Evolutionary conservation across 2,329 filamentous ascomycete genomes (phyloP), one percentile per base, ranked within the genome.

Genomic region (Pseudocercospora pini-densiflorae): DNA sequence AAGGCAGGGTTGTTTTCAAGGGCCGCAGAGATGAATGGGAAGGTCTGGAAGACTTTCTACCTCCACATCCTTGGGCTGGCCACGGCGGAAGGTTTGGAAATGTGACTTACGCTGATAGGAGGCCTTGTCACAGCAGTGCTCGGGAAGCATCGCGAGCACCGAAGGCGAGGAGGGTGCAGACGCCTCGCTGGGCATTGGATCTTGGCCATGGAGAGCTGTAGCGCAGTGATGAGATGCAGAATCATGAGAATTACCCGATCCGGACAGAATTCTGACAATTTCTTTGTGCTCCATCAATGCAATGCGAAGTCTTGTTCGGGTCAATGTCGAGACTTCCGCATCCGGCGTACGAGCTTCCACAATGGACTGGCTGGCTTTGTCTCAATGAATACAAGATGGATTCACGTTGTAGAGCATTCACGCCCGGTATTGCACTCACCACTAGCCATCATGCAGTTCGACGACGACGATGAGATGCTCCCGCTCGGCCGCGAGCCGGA

Each of bases 21-120:
- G 51, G 51, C 12, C 10, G 5, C 0, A 55, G 51, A 14, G 51
- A 55, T 5, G 51, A 55, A 5, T 55, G 51, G 51, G 24, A 31
- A 27, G 51, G 51, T n/a, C 14, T 55, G 51, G 51, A 55, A 33
- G 51, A 55, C 51, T 55, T 55, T 55, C 27, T 55, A 16, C 51
- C 51, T 9, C 51, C 51, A 5, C 51, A 55, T 33, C 51, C 51
- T 29, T 55, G 51, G 51, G 51, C 23, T 33, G 51, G 51, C 12
- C 3, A 27, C 10, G 51, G 51, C 8, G 51, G 51, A 10, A 55
- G 51, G 51, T 31, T 31, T 31, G 51, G 51, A 10, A 55, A 55
- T 29, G 51, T 55, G 51, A n/a, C 16, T 7, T 55, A 31, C 7
- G 51, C 51, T 6, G 51, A 55, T 55, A 27, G 51, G 51, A 55